These are phyloP conservation scores for Filobasidium floriforme DNA, from an alignment of 768 basidiomycete genomes.

Conservation along the genomic window DNA sequence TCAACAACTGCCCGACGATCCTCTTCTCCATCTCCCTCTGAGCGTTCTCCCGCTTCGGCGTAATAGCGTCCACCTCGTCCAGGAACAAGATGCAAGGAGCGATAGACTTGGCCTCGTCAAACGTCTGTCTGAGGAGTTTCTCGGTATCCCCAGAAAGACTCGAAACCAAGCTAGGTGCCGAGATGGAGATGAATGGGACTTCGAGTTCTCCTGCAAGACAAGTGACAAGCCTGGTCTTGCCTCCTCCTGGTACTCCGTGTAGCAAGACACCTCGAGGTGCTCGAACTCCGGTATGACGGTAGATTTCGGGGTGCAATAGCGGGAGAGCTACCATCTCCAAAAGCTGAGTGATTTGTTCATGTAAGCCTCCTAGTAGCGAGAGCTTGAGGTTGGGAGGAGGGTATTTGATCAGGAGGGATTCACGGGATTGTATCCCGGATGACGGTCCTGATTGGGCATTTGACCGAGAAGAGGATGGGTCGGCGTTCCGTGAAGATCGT, in stretches of 20 bases:
- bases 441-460: slow-evolving; percentile 10
- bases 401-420: slow-evolving; percentile 52
- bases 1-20: slow-evolving; percentile 94
- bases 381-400: slow-evolving; percentile 61
- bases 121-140: slow-evolving; percentile 89
- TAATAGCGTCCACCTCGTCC: slow-evolving; percentile 96
- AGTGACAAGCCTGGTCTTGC: slow-evolving; percentile 88
- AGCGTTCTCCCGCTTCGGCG: slow-evolving; percentile 93
- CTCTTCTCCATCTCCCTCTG: slow-evolving; percentile 97
- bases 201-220: slow-evolving; percentile 92
- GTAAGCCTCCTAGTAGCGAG: slow-evolving; percentile 80
- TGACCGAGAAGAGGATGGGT: neutral
- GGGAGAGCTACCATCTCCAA: slow-evolving; percentile 96
- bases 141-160: slow-evolving; percentile 99
- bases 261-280: slow-evolving; percentile 85
- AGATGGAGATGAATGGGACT: slow-evolving; percentile 85
- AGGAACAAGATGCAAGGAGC: slow-evolving; percentile 93
- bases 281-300: slow-evolving; percentile 83
- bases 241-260: slow-evolving; percentile 94
- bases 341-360: slow-evolving; percentile 78
- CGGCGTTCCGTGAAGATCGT: slow-evolving; percentile 15
- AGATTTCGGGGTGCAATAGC: slow-evolving; percentile 87
- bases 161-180: slow-evolving; percentile 89
- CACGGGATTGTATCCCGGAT: slow-evolving; percentile 24
- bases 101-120: slow-evolving; percentile 89